Evolutionary conservation across 2,329 filamentous ascomycete species (phyloP).

Genomic region (Rhytidhysteron rufulum): DNA sequence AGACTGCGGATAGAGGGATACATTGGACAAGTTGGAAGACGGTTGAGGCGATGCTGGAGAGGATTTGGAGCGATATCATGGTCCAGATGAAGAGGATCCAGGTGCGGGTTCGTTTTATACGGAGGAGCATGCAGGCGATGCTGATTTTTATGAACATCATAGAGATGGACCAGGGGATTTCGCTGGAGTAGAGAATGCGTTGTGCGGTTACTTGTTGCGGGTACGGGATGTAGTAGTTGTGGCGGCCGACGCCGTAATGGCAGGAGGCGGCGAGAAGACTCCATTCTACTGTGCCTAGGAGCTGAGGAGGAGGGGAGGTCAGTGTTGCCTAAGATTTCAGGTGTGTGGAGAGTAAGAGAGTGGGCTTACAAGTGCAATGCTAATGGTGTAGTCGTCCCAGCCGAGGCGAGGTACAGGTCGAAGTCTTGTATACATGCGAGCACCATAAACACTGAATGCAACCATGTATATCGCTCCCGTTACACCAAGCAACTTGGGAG

Average conservation of each 20-base stretch:
- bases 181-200: slow-evolving; percentile 11
- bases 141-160: slow-evolving; percentile 4
- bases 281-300: no score
- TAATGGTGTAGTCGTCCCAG: slow-evolving; percentile 16
- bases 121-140: slow-evolving; percentile 21
- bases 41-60: slow-evolving; percentile 13
- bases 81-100: slow-evolving; percentile 17
- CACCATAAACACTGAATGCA: slow-evolving; percentile 6
- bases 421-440: slow-evolving; percentile 9
- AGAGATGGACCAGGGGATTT: slow-evolving; percentile 3
- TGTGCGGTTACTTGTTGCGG: slow-evolving; percentile 1
- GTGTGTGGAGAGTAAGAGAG: background rate
- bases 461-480: slow-evolving; percentile 11
- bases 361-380: slow-evolving; percentile 9
- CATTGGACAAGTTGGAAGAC: slow-evolving; percentile 17
- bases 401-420: slow-evolving; percentile 6
- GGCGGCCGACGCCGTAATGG: slow-evolving; percentile 7
- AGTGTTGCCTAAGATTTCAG: background rate
- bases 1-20: slow-evolving; percentile 13
- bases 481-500: slow-evolving; percentile 10
- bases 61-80: slow-evolving; percentile 18
- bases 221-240: slow-evolving; percentile 5
- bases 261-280: slow-evolving; percentile 8
- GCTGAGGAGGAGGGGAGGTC: no score
- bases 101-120: slow-evolving; percentile 11